A percentile compares a stretch with the other conserved stretches of the same genome.
These are phyloP conservation scores for Sporothrix schenckii DNA, from an alignment of 2,329 filamentous ascomycete species.

Conservation along the genomic window DNA sequence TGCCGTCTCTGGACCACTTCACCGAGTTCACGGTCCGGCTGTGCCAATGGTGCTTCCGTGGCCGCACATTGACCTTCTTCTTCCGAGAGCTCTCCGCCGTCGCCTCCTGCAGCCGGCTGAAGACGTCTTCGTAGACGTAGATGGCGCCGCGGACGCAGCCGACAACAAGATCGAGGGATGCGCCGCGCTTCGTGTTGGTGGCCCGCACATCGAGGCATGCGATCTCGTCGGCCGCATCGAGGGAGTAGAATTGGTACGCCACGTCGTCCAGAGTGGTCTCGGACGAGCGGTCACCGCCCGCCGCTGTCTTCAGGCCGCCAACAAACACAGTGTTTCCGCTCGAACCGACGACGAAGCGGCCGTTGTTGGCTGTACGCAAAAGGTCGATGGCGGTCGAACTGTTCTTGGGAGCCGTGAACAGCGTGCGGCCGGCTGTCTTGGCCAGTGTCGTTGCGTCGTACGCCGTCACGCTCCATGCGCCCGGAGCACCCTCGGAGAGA, in stretches of 20 bases:
- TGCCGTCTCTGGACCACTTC: conserved; percentile 91
- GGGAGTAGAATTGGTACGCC: conserved; percentile 60
- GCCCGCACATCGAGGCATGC: conserved; percentile 67
- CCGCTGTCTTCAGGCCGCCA: conserved; percentile 51
- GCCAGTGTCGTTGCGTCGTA: conserved; percentile 43
- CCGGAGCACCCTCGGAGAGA: conserved; percentile 49
- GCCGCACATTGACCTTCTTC: conserved; percentile 52
- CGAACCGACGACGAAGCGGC: conserved; percentile 61
- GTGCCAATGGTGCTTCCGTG: conserved; percentile 86
- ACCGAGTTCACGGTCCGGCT: conserved; percentile 77
- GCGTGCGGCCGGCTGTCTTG: conserved; percentile 24
- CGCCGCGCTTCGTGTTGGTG: conserved; percentile 42
- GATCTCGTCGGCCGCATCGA: conserved; percentile 65
- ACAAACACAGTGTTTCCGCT: conserved; percentile 61
- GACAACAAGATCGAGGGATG: conserved; percentile 64
- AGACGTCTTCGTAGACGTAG: conserved; percentile 76
- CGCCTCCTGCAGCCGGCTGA: conserved; percentile 59
- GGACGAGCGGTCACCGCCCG: conserved; percentile 41
- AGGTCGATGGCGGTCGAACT: conserved; percentile 46
- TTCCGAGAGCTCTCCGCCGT: conserved; percentile 47
- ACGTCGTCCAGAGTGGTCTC: conserved; percentile 47
- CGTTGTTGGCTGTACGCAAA: conserved; percentile 55
- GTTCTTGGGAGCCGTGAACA: conserved; percentile 32
- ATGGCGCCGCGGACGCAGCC: conserved; percentile 78
- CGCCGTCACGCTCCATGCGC: conserved; percentile 50